Evolutionary conservation across 768 basidiomycete species (phyloP).

Genomic region (Lentinula boryana): DNA sequence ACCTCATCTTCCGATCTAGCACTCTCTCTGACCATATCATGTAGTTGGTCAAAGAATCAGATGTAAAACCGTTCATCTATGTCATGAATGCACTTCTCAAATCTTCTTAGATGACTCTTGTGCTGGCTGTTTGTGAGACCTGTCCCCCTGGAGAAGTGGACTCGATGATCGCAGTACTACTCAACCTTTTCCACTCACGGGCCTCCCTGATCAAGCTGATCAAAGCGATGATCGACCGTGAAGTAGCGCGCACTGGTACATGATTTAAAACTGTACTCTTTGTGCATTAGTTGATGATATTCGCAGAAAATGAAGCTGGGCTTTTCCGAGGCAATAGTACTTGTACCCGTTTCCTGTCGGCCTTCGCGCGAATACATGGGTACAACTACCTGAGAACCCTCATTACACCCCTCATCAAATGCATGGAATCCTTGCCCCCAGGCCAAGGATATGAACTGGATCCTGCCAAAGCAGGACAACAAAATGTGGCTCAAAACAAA

Average conservation of each 20-base stretch:
- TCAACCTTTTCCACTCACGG: constrained; percentile 82
- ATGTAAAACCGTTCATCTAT: constrained; percentile 38
- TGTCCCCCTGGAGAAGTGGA: constrained; percentile 79
- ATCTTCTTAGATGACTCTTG: constrained; percentile 61
- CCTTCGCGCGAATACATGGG: constrained; percentile 85
- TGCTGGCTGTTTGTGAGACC: constrained; percentile 82
- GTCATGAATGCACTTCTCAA: neutral
- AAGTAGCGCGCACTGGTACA: constrained; percentile 72
- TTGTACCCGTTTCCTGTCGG: constrained; percentile 79
- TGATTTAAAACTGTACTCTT: neutral
- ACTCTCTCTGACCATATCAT: constrained; percentile 7
- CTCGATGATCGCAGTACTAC: constrained; percentile 76
- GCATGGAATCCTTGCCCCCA: constrained; percentile 64
- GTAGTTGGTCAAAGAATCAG: constrained; percentile 68
- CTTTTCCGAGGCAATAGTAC: constrained; percentile 87
- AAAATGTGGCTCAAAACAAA: constrained; percentile 63
- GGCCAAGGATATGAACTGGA: constrained; percentile 79
- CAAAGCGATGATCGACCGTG: constrained; percentile 81
- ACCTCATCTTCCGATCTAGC: neutral
- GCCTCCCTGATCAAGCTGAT: constrained; percentile 66
- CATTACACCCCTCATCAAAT: constrained; percentile 70
- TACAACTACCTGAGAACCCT: constrained; percentile 86
- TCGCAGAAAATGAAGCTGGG: constrained; percentile 66
- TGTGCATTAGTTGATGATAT: neutral
- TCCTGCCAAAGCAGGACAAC: constrained; percentile 49